Percentiles rank a stretch among this genome's conserved stretches.
Evolutionary conservation across 225 moss, liverwort and hornwort species (phyloP).

Genomic region (Ulota crispa): DNA sequence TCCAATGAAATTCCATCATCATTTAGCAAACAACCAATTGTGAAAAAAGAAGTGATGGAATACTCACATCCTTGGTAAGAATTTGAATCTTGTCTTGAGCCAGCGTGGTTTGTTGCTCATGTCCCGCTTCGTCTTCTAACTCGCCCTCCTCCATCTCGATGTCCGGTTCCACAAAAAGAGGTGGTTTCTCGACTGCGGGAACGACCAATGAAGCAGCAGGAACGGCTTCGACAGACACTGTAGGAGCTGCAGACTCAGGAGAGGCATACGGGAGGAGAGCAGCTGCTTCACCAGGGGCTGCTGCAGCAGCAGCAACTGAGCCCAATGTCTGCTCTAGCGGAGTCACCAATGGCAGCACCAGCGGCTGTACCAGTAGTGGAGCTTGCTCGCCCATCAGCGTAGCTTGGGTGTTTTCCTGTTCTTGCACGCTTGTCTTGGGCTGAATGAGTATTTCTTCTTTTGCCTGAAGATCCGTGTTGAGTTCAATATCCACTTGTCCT

Average conservation of each 20-base stretch:
- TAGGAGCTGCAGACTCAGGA: background rate
- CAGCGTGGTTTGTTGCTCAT: conserved; percentile 29
- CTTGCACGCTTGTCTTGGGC: background rate
- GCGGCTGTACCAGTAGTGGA: background rate
- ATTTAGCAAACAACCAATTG: background rate
- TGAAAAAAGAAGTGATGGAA: background rate
- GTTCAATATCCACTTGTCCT: background rate
- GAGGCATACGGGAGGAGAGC: background rate
- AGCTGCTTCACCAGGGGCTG: background rate
- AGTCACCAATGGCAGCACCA: background rate
- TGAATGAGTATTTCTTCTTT: background rate
- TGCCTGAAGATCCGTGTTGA: background rate
- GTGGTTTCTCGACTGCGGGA: background rate
- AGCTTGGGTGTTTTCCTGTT: background rate
- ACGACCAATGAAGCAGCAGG: background rate
- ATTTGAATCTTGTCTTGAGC: conserved; percentile 80
- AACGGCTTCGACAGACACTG: background rate
- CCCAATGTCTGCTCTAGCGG: background rate
- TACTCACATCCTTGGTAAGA: conserved; percentile 72
- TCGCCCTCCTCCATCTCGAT: conserved; percentile 44
- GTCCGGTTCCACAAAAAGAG: conserved; percentile 19
- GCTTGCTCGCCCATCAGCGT: background rate
- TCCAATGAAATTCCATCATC: background rate
- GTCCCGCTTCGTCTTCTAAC: conserved; percentile 28
- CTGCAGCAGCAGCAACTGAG: background rate